Evolutionary conservation across 2,329 filamentous ascomycete genomes (phyloP).

Genomic region (Albophoma yamanashiensis): DNA sequence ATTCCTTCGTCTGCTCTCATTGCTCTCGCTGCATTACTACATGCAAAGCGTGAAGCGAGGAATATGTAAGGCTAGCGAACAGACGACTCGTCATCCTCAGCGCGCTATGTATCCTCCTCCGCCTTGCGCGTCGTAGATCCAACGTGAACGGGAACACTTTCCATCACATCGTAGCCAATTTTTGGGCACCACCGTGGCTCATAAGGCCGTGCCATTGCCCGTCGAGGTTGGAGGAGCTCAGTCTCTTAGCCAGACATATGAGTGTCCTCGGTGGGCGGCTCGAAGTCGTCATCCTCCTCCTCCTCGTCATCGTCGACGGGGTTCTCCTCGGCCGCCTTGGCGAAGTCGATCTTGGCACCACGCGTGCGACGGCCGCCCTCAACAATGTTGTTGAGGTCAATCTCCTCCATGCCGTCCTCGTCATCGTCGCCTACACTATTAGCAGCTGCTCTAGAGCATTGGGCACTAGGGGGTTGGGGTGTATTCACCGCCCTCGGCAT

Average conservation of each 20-base stretch:
- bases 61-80: background rate
- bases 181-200: background rate
- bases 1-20: background rate
- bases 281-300: slow-evolving; percentile 65
- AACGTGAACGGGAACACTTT: background rate
- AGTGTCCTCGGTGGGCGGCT: slow-evolving; percentile 53
- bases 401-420: slow-evolving; percentile 81
- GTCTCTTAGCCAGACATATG: slow-evolving; percentile 44
- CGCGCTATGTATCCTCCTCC: background rate
- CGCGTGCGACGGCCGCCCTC: slow-evolving; percentile 71
- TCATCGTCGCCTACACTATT: slow-evolving; percentile 46
- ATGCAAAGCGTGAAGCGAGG: background rate
- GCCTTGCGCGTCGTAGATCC: background rate
- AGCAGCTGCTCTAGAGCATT: slow-evolving; percentile 9
- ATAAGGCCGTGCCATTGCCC: background rate
- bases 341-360: slow-evolving; percentile 86
- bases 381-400: slow-evolving; percentile 84
- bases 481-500: slow-evolving; percentile 18
- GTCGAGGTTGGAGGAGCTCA: background rate
- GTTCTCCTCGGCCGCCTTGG: slow-evolving; percentile 75
- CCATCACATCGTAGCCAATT: background rate
- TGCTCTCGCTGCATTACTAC: background rate
- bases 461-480: background rate
- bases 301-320: slow-evolving; percentile 66
- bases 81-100: background rate